Evolutionary conservation across 129 eudicot species (phyloP).

Genomic region (Tagetes patula): DNA sequence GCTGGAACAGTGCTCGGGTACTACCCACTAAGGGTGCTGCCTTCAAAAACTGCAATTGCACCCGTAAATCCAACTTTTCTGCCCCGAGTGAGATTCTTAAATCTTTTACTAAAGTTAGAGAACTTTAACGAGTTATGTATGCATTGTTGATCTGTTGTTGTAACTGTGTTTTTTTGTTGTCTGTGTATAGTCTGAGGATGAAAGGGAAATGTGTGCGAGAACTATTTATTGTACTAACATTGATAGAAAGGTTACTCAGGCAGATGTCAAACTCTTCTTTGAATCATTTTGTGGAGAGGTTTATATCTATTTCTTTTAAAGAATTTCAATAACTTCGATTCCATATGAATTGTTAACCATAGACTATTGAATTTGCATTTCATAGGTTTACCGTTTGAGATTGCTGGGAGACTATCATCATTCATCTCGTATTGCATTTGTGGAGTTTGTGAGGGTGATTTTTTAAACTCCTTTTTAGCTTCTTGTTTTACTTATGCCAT

Average conservation of each 20-base stretch:
- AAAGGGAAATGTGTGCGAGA: constrained; percentile 96
- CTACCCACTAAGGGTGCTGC: constrained; percentile 84
- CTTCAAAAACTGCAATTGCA: constrained; percentile 97
- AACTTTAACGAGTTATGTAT: background rate
- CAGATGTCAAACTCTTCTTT: constrained; percentile 84
- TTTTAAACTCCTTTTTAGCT: background rate
- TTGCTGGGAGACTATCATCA: constrained; percentile 93
- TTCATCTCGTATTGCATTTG: constrained; percentile 94
- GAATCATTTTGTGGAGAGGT: constrained; percentile 95
- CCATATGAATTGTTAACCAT: constrained; percentile 19
- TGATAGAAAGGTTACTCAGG: constrained; percentile 96
- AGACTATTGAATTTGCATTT: constrained; percentile 7
- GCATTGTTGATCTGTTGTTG: background rate
- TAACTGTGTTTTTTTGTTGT: constrained; percentile 14
- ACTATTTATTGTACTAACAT: constrained; percentile 94
- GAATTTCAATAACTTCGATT: constrained; percentile 2
- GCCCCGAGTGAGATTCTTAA: constrained; percentile 57
- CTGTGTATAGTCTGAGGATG: constrained; percentile 69
- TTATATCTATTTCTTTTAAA: constrained; percentile 22
- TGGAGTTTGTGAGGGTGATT: constrained; percentile 92
- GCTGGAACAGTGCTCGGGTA: constrained; percentile 96
- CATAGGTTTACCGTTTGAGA: constrained; percentile 82
- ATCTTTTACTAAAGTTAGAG: background rate
- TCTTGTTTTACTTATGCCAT: constrained; percentile 17
- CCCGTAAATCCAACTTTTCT: constrained; percentile 87